A percentile compares a stretch with the other conserved stretches of the same genome.
phyloP scores from a whole-genome alignment of 768 basidiomycete species.

The Chlorophyllum brunneum region DNA sequence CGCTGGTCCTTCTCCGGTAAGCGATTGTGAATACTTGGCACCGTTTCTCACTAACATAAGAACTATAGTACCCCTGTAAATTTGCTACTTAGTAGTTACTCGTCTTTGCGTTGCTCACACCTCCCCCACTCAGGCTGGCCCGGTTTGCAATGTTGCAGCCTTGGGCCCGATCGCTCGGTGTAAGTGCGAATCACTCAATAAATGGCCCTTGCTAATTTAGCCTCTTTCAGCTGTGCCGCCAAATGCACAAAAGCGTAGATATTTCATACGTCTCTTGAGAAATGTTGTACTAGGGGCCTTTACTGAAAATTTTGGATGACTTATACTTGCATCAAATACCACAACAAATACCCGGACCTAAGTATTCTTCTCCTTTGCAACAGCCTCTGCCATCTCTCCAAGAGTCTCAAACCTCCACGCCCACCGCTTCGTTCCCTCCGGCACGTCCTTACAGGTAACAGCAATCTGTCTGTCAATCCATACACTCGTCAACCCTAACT shows the following conservation, averaged over 20 bases:
- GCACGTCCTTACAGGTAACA: constrained; percentile 37
- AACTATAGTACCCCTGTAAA: not conserved
- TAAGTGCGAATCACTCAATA: constrained; percentile 6
- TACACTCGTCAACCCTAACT: constrained; percentile 51
- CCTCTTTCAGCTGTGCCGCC: not conserved
- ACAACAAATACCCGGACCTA: not conserved
- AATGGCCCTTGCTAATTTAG: not conserved
- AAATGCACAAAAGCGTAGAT: constrained; percentile 1
- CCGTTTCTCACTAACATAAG: not conserved
- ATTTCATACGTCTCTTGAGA: too few relatives aligned
- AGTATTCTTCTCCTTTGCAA: constrained; percentile 34
- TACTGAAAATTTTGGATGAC: too few relatives aligned
- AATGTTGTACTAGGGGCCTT: too few relatives aligned
- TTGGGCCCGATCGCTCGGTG: constrained; percentile 19
- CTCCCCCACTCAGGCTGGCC: constrained; percentile 16
- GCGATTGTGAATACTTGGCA: constrained; percentile 10
- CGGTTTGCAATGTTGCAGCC: constrained; percentile 21
- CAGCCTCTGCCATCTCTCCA: constrained; percentile 56
- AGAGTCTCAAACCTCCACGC: constrained; percentile 57
- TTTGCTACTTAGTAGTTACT: not conserved
- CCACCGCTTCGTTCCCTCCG: constrained; percentile 32
- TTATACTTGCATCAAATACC: not conserved
- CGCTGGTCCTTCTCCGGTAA: too few relatives aligned
- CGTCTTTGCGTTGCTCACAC: not conserved
- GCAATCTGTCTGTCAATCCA: constrained; percentile 63